A percentile compares a stretch with the other conserved stretches of the same genome.
Evolutionary conservation across 306 rosid genomes (phyloP).

Genomic region (Ceratonia siliqua): DNA sequence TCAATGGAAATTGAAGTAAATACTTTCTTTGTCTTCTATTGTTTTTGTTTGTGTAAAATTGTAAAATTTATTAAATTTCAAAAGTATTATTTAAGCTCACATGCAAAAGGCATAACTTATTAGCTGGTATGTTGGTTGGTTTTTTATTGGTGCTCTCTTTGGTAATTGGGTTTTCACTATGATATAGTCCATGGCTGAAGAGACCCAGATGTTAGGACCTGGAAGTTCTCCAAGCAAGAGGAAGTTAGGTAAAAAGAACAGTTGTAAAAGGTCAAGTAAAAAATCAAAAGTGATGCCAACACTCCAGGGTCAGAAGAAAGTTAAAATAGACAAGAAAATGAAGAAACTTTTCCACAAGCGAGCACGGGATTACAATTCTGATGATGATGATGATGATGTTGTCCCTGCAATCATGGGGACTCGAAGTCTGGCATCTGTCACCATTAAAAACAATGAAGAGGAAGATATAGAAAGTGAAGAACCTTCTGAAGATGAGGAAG

Average conservation of each 20-base stretch:
- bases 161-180: neutral
- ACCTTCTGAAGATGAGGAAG: constrained; percentile 48
- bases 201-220: constrained; percentile 38
- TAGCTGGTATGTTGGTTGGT: neutral
- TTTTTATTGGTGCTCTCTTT: neutral
- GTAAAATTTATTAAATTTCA: no score
- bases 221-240: constrained; percentile 52
- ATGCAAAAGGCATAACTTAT: neutral
- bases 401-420: constrained; percentile 25
- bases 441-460: neutral
- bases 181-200: constrained; percentile 60
- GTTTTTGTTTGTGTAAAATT: neutral
- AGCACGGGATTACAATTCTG: constrained; percentile 83
- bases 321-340: constrained; percentile 66
- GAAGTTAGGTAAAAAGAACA: constrained; percentile 49
- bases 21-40: no score
- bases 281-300: constrained; percentile 45
- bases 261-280: constrained; percentile 49
- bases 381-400: constrained; percentile 50
- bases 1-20: no score
- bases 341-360: constrained; percentile 78
- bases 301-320: constrained; percentile 53
- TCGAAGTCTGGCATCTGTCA: neutral
- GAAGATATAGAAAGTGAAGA: constrained; percentile 40
- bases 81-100: neutral